Percentiles rank a stretch among this genome's conserved stretches.
phyloP scores from a whole-genome alignment of 495 filamentous ascomycete genomes.

The Platismatia glauca region DNA sequence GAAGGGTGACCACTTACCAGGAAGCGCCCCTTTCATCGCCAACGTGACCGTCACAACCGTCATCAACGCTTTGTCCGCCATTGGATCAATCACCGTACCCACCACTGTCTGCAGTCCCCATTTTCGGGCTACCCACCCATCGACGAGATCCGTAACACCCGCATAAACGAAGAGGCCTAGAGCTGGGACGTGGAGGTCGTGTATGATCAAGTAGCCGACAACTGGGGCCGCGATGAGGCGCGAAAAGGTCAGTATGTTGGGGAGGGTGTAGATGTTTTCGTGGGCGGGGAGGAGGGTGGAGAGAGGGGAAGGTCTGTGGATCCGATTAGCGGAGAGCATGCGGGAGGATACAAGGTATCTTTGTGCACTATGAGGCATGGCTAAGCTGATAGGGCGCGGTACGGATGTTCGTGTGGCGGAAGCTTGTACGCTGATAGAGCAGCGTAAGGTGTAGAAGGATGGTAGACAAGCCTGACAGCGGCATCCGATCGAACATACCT shows the following conservation, averaged over 20 bases:
- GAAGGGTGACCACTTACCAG: constrained; percentile 43
- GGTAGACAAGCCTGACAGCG: not conserved
- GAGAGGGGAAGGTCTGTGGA: constrained; percentile 25
- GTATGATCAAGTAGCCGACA: constrained; percentile 81
- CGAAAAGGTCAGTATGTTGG: constrained; percentile 84
- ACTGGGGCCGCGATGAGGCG: constrained; percentile 75
- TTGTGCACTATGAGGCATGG: not conserved
- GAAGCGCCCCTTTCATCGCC: constrained; percentile 70
- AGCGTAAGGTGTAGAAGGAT: not conserved
- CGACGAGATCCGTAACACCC: constrained; percentile 80
- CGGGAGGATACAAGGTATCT: not conserved
- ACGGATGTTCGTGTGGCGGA: not conserved
- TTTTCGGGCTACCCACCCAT: constrained; percentile 82
- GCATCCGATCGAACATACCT: constrained; percentile 2
- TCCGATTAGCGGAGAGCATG: not conserved
- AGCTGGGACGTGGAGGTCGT: constrained; percentile 67
- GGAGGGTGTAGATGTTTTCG: constrained; percentile 94
- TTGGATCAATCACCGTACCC: constrained; percentile 91
- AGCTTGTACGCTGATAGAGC: not conserved
- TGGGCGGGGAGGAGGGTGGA: constrained; percentile 48
- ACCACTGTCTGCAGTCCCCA: constrained; percentile 90
- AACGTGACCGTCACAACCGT: constrained; percentile 77
- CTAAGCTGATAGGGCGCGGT: not conserved
- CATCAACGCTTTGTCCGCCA: constrained; percentile 96
- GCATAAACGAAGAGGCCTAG: constrained; percentile 85